A percentile compares a stretch with the other conserved stretches of the same genome.
Evolutionary conservation across 2,329 filamentous ascomycete species (phyloP).

Genomic region (Exophiala xenobiotica): DNA sequence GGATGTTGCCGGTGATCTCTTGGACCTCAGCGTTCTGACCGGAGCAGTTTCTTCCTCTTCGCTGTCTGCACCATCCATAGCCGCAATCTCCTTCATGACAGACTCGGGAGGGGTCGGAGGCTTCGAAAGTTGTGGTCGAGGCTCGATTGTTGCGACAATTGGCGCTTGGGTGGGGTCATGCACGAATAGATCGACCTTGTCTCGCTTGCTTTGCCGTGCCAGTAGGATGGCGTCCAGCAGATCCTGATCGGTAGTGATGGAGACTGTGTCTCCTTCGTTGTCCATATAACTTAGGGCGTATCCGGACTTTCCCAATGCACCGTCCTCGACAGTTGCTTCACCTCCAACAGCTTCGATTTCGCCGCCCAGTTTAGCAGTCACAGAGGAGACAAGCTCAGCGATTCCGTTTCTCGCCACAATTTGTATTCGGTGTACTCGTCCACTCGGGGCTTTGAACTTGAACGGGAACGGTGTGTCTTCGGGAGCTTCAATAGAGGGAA

Average conservation of each 20-base stretch:
- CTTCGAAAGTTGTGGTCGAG: constrained; percentile 54
- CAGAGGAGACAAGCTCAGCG: constrained; percentile 70
- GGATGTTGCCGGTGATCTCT: constrained; percentile 36
- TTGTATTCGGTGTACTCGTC: constrained; percentile 89
- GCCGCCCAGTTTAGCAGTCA: constrained; percentile 78
- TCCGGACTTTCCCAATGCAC: constrained; percentile 71
- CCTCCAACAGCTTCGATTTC: constrained; percentile 86
- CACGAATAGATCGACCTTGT: constrained; percentile 97
- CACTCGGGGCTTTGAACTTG: constrained; percentile 98
- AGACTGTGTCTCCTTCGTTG: constrained; percentile 94
- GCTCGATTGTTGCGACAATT: constrained; percentile 62
- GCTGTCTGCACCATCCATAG: constrained; percentile 57
- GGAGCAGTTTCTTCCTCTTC: constrained; percentile 37
- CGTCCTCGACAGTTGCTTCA: constrained; percentile 72
- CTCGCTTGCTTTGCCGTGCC: constrained; percentile 71
- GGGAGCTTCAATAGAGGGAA: constrained; percentile 52
- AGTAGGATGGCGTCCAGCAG: constrained; percentile 85
- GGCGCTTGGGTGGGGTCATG: constrained; percentile 91
- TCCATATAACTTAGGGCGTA: constrained; percentile 95
- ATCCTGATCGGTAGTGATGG: constrained; percentile 93
- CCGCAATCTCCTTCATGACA: constrained; percentile 39
- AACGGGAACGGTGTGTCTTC: constrained; percentile 86
- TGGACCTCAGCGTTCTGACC: constrained; percentile 19
- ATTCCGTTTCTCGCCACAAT: constrained; percentile 79
- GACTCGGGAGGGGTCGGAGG: constrained; percentile 56